Evolutionary conservation across 2,329 filamentous ascomycete genomes (phyloP), one percentile per base, ranked within the genome.

Genomic region (Ophiocordyceps unilateralis): DNA sequence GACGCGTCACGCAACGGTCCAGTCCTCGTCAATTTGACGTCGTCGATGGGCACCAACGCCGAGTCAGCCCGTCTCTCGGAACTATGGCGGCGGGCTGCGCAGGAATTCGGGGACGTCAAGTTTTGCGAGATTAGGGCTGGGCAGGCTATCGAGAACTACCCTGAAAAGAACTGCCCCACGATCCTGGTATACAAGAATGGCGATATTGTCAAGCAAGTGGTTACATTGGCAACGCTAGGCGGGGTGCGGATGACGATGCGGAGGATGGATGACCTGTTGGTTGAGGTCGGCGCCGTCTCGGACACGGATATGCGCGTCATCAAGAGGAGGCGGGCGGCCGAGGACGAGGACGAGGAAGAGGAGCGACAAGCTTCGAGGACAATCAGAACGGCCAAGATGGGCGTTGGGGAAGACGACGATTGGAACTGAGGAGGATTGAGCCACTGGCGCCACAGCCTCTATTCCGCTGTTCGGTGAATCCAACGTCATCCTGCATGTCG

Each of bases 131-230:
- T 98, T 51, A 76, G 81, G 51, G 91, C 81, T 7, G 80, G 86
- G 56, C 77, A 95, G 65, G 94, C 91, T 45, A 95, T 98, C 52
- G 91, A 96, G 59, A 86, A 86, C 36, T 98, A 98, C 60, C 91
- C 91, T 2, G 91, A 96, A 54, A 74, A 75, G 45, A 98, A 98
- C 59, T 94, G 87, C 45, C 91, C 91, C 2, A 98, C 91, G 0
- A 86, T 98, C 30, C 58, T 98, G 48, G 75, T 94, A 0, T 98
- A 98, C 64, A 82, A 81, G 57, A 86, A 94, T 53, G 87, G 86
- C 17, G 85, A 98, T 57, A 94, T 98, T 50, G 78, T 79, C 58
- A 85, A 78, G 65, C 91, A 98, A 63, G 65, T 95, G 42, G 83
- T 98, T n/a, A 96, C 89, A 4, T 64, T 98, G 49, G 73, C 76